Conservation (phyloP, 768 basidiomycete genomes). For the Mycena galericulata region DNA sequence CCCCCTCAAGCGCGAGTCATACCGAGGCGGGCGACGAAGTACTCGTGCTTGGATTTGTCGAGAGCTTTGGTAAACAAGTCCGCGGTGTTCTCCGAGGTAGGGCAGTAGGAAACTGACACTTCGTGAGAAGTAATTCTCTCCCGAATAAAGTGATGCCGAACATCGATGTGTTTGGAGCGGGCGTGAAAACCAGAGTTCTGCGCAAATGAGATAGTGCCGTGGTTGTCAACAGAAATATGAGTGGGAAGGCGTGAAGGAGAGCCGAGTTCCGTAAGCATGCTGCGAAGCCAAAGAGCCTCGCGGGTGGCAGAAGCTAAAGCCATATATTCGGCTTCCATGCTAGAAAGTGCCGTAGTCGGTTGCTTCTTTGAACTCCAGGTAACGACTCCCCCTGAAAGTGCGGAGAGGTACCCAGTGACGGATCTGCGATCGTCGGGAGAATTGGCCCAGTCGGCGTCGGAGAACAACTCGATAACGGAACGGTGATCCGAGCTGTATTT, state of each 20-base stretch:
- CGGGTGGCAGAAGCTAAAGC: not conserved
- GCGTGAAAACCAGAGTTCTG: slow-evolving; percentile 13
- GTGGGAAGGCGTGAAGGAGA: not conserved
- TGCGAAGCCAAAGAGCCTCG: slow-evolving; percentile 14
- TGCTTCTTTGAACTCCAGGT: slow-evolving; percentile 14
- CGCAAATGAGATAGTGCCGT: not conserved
- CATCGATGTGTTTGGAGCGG: slow-evolving; percentile 6
- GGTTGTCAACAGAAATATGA: slow-evolving; percentile 7
- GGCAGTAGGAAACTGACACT: slow-evolving; percentile 16
- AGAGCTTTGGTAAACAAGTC: slow-evolving; percentile 10
- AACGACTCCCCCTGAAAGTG: not conserved
- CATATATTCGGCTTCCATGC: slow-evolving; percentile 12
- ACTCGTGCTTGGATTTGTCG: slow-evolving; percentile 16
- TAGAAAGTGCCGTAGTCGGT: slow-evolving; percentile 1
- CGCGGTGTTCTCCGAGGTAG: slow-evolving; percentile 12
- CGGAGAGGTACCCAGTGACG: slow-evolving; percentile 7
- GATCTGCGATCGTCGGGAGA: slow-evolving; percentile 13
- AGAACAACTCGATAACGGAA: slow-evolving; percentile 13
- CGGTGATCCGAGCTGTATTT: not conserved
- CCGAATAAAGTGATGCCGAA: slow-evolving; percentile 10
- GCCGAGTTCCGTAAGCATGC: slow-evolving; percentile 1
- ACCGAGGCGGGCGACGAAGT: slow-evolving; percentile 15
- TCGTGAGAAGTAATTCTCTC: slow-evolving; percentile 12
- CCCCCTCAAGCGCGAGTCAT: slow-evolving; percentile 18
- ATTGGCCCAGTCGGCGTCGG: slow-evolving; percentile 7